Base-by-base conservation (phyloP, 225 moss, liverwort and hornwort genomes). In the Polytrichum commune region DNA sequence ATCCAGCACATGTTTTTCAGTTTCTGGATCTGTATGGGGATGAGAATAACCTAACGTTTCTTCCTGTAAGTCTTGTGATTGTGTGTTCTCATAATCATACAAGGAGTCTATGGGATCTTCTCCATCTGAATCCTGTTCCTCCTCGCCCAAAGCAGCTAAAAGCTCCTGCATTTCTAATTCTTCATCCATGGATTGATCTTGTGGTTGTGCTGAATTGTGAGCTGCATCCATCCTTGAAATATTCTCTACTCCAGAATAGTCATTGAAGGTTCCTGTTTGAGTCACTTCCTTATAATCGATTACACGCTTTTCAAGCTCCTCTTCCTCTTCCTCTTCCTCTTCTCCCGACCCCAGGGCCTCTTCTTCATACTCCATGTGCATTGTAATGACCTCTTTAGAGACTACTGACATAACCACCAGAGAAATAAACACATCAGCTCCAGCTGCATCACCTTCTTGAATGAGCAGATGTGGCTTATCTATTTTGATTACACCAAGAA, bases 81-180 rank as follows among this genome's bases (percentile, higher is more conserved):
- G 67, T 53, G 33, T 26, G 46, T 38, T 29, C 35, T 66, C 74
- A 64, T 69, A 67, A 27, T 72, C 73, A 60, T 61, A 57, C 53
- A 74, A 35, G 46, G 63, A 65, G 63, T 79, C 65, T 71, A 62
- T 60, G 30, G 28, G 69, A 63, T 73, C 66, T 53, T 53, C 71
- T 62, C 25, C 74, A 60, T 74, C 78, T 61, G 54, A 53, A 62
- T 71, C 85, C 72, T 53, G 73, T 63, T 80, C 80, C 71, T 78
- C 69, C 60, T 83, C 80, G 61, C 67, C 76, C 69, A 89, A 78
- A 73, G 81, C 72, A 74, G 74, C 83, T 66, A 86, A 72, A 74
- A 82, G 82, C 73, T 86, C 85, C 79, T 79, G 77, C 86, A 86
- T 89, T 77, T 86, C 89, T 55, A 81, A 32, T 72, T 89, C 80